Percentiles rank a stretch among this genome's conserved stretches.
These are phyloP conservation scores for Scheffersomyces insectosa DNA, from an alignment of 1,139 yeast genomes.

Conservation along the genomic window DNA sequence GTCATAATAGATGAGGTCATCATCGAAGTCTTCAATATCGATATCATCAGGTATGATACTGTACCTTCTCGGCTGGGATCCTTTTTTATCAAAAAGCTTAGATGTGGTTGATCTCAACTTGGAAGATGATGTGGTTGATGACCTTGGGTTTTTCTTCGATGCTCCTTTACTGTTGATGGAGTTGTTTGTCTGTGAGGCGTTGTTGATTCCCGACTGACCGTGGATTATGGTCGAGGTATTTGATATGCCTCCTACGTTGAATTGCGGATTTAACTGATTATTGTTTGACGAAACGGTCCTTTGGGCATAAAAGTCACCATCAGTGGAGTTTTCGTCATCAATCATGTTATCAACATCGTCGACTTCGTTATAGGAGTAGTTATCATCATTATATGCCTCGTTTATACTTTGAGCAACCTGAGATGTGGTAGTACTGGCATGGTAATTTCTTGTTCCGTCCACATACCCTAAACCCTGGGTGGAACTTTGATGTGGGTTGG, in stretches of 20 bases:
- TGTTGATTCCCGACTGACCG: not conserved
- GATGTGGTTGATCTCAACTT: constrained; percentile 67
- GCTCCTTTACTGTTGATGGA: constrained; percentile 27
- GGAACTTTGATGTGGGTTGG: not conserved
- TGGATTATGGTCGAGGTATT: not conserved
- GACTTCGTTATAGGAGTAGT: constrained; percentile 31
- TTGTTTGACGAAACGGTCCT: constrained; percentile 4
- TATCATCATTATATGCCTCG: constrained; percentile 17
- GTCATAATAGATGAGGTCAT: constrained; percentile 52
- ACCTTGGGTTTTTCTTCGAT: constrained; percentile 26
- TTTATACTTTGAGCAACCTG: constrained; percentile 15
- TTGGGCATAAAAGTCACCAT: constrained; percentile 23
- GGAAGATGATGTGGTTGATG: constrained; percentile 35
- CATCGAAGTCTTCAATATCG: constrained; percentile 66
- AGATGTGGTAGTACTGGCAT: constrained; percentile 6
- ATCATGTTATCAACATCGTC: constrained; percentile 27
- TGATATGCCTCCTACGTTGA: not conserved
- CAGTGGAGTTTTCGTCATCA: constrained; percentile 35
- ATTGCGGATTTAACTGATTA: not conserved
- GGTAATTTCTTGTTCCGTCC: constrained; percentile 5
- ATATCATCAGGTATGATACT: constrained; percentile 72
- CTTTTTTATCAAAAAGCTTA: constrained; percentile 67
- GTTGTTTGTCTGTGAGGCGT: constrained; percentile 4
- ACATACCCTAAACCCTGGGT: constrained; percentile 10
- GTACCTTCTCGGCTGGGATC: constrained; percentile 69